A percentile compares a stretch with the other conserved stretches of the same genome.
phyloP scores from a whole-genome alignment of 2,329 filamentous ascomycete species.

The Diaporthe australafricana region DNA sequence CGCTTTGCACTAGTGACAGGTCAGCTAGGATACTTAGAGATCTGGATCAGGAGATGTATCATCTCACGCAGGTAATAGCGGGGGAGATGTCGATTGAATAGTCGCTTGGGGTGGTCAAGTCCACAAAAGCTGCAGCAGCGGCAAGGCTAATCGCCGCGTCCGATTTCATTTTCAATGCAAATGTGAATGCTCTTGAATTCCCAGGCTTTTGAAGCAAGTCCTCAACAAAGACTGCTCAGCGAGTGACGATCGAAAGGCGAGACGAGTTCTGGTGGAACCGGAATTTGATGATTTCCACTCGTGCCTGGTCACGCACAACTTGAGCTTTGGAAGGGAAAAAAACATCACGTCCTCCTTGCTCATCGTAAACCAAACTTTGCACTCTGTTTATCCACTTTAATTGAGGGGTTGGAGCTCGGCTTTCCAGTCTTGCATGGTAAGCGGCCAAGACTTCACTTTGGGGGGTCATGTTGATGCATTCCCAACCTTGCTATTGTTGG shows the following conservation, averaged over 20 bases:
- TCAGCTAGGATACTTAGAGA: rapidly evolving
- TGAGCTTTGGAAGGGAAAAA: not conserved
- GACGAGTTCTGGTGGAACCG: too few species aligned
- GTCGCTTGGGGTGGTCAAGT: not conserved
- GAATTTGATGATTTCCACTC: not conserved
- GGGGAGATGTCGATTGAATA: not conserved
- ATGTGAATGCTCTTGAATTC: not conserved
- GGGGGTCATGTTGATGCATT: not conserved
- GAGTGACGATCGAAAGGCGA: too few species aligned
- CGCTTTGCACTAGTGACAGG: not conserved
- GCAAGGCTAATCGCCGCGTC: not conserved
- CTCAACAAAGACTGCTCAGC: too few species aligned
- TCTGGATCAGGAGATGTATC: too few species aligned
- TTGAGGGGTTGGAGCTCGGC: not conserved
- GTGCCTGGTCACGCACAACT: not conserved
- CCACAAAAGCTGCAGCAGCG: not conserved
- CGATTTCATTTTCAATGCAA: not conserved
- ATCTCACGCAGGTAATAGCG: not conserved
- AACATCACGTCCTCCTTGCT: not conserved
- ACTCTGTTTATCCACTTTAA: not conserved
- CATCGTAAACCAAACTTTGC: not conserved
- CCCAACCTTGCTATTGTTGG: not conserved
- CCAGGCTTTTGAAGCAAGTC: too few species aligned
- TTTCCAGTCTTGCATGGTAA: not conserved
- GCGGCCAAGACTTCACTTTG: not conserved